A percentile compares a stretch with the other conserved stretches of the same genome.
phyloP scores from a whole-genome alignment of 75 land plant species.

The Larix kaempferi region DNA sequence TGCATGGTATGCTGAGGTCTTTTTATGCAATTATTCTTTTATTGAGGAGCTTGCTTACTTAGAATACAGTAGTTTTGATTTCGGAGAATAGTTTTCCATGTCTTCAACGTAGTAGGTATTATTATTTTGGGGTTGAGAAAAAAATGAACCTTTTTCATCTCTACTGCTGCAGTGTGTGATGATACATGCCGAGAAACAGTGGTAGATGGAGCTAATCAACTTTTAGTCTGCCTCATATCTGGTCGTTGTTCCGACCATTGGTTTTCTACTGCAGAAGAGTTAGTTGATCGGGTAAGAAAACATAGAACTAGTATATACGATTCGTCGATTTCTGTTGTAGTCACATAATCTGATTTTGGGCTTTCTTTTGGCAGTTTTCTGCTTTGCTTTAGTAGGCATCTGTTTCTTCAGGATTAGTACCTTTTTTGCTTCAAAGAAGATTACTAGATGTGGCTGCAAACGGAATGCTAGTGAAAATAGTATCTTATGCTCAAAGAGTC shows the following conservation, averaged over 20 bases:
- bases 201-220: constrained; percentile 32
- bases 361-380: not conserved
- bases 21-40: not conserved
- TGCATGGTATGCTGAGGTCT: constrained; percentile 23
- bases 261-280: constrained; percentile 29
- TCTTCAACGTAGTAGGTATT: not conserved
- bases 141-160: not conserved
- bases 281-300: constrained; percentile 26
- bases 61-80: not conserved
- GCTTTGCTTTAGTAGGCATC: not conserved
- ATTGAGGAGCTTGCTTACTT: not conserved
- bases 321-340: not conserved
- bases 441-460: not conserved
- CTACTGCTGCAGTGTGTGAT: constrained; percentile 36
- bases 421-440: not conserved
- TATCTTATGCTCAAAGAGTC: not conserved
- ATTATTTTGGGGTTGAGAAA: not conserved
- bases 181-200: constrained; percentile 40
- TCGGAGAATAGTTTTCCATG: not conserved
- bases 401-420: not conserved
- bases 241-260: constrained; percentile 43
- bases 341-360: not conserved
- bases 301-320: not conserved
- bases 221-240: constrained; percentile 39
- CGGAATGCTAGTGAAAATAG: not conserved